Base-by-base conservation (phyloP, 1,284 basidiomycete genomes). In the Wallemia ichthyophaga region DNA sequence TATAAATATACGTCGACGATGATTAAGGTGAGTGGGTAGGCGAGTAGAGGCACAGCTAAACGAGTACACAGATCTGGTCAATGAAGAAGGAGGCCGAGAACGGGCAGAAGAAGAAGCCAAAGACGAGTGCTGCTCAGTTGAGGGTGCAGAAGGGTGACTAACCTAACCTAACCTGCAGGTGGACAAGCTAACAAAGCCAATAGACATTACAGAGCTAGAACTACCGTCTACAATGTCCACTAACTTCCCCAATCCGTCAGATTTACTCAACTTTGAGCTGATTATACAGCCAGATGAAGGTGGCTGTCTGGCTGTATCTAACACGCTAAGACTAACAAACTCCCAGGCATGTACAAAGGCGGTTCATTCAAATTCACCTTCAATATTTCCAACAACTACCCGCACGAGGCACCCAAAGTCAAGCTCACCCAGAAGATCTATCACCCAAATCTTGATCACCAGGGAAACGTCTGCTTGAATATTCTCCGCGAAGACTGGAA, bases 401-500 rank as follows among this genome's bases (percentile, higher is more conserved):
- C 94, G 55, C 94, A 99, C 70, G 92, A 98, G 66, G 88, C 92
- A 60, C 94, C 94, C 65, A 98, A 95, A 72, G 94, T 99, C 72
- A 91, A 94, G 69, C 96, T 92, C 73, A 82, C 80, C 59, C 87
- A 91, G 69, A 95, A 83, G 91, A 95, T 98, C 68, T 98, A 99
- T 71, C 94, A 99, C 70, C 94, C 94, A 1, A 99, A 99, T 67
- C 81, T 99, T 57, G 92, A 99, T 70, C 77, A 95, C 31, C 87
- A 96, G 67, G 91, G 91, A 58, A 95, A 95, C 65, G 88, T 96
- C 33, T 92, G 87, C 72, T 69, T 92, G 67, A 98, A 98, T 73
- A 96, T 98, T 66, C 76, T 98, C 61, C 80, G 94, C 69, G 94
- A 98, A 74, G 94, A 98, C 73, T 99, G 94, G 94, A 99, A 99